Evolutionary conservation across 306 rosid genomes (phyloP), one percentile per base, ranked within the genome.

Genomic region (Prunus kanzakura): DNA sequence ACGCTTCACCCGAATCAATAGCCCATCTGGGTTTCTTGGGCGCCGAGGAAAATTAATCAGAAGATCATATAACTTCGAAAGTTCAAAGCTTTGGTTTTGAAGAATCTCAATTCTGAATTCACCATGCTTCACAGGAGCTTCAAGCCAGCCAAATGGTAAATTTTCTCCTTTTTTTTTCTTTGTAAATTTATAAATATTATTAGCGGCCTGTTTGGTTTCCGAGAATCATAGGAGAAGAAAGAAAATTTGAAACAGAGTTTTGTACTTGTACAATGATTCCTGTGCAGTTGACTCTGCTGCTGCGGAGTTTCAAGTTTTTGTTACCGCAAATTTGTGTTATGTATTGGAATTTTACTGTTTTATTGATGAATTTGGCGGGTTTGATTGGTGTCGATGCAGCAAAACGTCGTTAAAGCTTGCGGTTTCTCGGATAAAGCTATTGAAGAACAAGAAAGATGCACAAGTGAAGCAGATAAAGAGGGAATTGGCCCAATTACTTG

Each of bases 381-480:
- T 80, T 78, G 60, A 20, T 38, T 67, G 77, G 49, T 63, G 80
- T 35, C 57, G 67, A n/a, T 87, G 82, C 90, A 95, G 99, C 88
- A 95, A 95, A 87, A 92, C 96, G 58, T 73, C 92, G 19, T 76
- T 95, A 90, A 95, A 88, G 88, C 93, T 92, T 23, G 88, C 99
- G 69, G 92, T 82, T 61, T 87, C 97, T 2, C 86, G 97, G 15
- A 90, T 90, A 57, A 95, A 92, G 88, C 91, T 95, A 56, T 79
- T 92, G 90, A 90, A 84, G 87, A 95, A 92, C 69, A 95, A 87
- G 87, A 89, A 90, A 84, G 96, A 92, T 35, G 88, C 84, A 0
- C 97, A 92, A 41, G 75, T 92, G 47, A 89, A 60, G 90, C 93
- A 89, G 83, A 82, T 88, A 52, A 89, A 78, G 88, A 84, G 87